Percentiles rank a stretch among this genome's conserved stretches.
phyloP scores from a whole-genome alignment of 805 yeast genomes.

The Henningerozyma blattae region DNA sequence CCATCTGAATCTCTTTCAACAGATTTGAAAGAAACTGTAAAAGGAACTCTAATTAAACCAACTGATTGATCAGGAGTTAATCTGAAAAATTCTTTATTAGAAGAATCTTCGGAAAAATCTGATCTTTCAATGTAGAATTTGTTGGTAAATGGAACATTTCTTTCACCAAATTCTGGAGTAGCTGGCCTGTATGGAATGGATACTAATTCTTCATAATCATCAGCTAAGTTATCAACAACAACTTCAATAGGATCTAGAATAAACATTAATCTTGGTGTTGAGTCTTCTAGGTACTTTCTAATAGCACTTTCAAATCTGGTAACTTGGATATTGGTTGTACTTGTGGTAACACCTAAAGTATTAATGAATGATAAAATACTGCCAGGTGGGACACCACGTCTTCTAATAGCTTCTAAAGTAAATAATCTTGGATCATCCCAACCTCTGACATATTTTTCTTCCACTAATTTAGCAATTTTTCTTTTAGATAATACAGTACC shows the following conservation, averaged over 20 bases:
- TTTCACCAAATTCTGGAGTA: conserved; percentile 59
- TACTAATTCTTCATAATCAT: conserved; percentile 56
- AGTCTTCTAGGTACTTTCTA: conserved; percentile 75
- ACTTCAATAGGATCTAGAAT: conserved; percentile 78
- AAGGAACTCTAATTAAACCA: conserved; percentile 86
- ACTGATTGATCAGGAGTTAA: conserved; percentile 90
- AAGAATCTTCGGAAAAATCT: conserved; percentile 63
- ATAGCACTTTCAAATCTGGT: conserved; percentile 82
- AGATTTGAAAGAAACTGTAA: conserved; percentile 59
- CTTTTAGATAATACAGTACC: conserved; percentile 94
- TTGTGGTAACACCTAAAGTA: conserved; percentile 93
- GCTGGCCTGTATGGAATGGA: conserved; percentile 89
- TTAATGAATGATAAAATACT: conserved; percentile 88
- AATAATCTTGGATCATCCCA: conserved; percentile 98
- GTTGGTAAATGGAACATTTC: conserved; percentile 65
- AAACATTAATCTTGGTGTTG: conserved; percentile 93
- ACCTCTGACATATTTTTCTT: conserved; percentile 70
- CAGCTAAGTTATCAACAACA: conserved; percentile 69
- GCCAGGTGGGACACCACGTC: conserved; percentile 99
- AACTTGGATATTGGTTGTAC: conserved; percentile 83
- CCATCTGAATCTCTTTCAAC: conserved; percentile 50
- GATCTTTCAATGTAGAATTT: conserved; percentile 73
- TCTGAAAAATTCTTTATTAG: conserved; percentile 68
- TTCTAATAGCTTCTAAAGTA: conserved; percentile 85
- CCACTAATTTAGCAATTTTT: conserved; percentile 87